Percentiles rank a stretch among this genome's conserved stretches.
These are phyloP conservation scores for Plasmodium malariae DNA, from an alignment of 169 alveolate genomes.

Conservation along the genomic window DNA sequence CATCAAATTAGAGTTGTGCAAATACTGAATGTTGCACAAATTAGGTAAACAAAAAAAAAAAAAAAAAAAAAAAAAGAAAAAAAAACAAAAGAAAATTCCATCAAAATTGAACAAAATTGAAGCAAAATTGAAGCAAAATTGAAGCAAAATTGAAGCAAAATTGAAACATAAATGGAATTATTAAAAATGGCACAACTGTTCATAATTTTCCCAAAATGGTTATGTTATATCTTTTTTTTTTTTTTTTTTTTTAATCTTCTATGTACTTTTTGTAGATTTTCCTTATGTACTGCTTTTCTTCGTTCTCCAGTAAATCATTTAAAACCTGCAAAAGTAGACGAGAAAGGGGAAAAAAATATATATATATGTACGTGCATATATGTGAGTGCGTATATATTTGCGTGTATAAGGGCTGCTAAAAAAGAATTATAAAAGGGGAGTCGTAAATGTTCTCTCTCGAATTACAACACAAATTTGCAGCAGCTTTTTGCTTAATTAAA, in stretches of 20 bases:
- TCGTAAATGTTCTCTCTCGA: too few species aligned
- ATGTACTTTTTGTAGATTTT: constrained; percentile 60
- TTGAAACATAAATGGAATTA: too few species aligned
- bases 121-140: too few species aligned
- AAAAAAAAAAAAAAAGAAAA: background rate
- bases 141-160: too few species aligned
- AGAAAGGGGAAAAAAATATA: background rate
- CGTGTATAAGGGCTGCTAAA: too few species aligned
- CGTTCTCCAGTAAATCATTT: constrained; percentile 53
- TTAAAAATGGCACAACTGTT: too few species aligned
- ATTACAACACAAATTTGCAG: too few species aligned
- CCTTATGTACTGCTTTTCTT: constrained; percentile 52
- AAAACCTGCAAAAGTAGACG: constrained; percentile 34
- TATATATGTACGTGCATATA: background rate
- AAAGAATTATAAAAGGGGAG: too few species aligned
- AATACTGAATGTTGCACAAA: background rate
- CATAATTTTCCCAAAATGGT: too few species aligned
- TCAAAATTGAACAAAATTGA: too few species aligned
- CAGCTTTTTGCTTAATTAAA: too few species aligned
- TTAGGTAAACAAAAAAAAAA: background rate
- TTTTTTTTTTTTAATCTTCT: constrained; percentile 37
- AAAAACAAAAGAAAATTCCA: too few species aligned
- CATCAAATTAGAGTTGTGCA: background rate
- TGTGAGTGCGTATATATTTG: background rate
- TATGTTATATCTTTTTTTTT: background rate